Evolutionary conservation across 495 filamentous ascomycete genomes (phyloP), one percentile per base, ranked within the genome.

Genomic region (Geopyxis carbonaria): DNA sequence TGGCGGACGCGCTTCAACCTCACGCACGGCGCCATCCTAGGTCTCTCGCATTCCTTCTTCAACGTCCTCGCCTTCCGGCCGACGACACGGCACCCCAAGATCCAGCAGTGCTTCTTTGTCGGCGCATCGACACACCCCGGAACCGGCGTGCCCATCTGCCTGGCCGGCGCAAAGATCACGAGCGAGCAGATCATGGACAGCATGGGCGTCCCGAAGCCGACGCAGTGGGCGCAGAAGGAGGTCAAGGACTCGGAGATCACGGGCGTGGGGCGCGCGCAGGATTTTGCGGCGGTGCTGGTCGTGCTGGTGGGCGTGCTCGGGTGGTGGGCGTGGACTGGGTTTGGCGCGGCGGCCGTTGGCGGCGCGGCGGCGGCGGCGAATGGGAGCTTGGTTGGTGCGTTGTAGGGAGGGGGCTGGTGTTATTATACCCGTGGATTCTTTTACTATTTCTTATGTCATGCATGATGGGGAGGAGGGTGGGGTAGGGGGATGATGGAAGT

Each of bases 91-190:
- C 70, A 73, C 27, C 39, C 57, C 5, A 55, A 43, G 4, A 61
- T 78, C 18, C 40, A 59, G 8, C 55, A 61, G 5, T 48, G 67
- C 31, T 76, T 74, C 45, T 79, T 81, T 53, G 76, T 79, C 0
- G 76, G 76, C 11, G 75, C 75, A 1, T 71, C 64, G 45, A 77
- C 75, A 32, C 75, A 81, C 63, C 76, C 76, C 0, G 76, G 76
- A 1, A 78, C 76, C 0, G 76, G 76, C 0, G 76, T 81, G 33
- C 76, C 76, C 19, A 75, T 80, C 40, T 67, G 69, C 31, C 57
- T 81, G 9, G 73, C 73, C 0, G 75, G 76, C 3, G 64, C 66
- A 1, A 73, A 68, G 56, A 62, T 81, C 40, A 72, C 72, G 0
- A 11, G 23, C 1, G 36, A 39, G 30, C 36, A 39, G 24, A 39